These are phyloP conservation scores for Curvularia sp. DNA, from an alignment of 2,329 filamentous ascomycete species.

Conservation along the genomic window DNA sequence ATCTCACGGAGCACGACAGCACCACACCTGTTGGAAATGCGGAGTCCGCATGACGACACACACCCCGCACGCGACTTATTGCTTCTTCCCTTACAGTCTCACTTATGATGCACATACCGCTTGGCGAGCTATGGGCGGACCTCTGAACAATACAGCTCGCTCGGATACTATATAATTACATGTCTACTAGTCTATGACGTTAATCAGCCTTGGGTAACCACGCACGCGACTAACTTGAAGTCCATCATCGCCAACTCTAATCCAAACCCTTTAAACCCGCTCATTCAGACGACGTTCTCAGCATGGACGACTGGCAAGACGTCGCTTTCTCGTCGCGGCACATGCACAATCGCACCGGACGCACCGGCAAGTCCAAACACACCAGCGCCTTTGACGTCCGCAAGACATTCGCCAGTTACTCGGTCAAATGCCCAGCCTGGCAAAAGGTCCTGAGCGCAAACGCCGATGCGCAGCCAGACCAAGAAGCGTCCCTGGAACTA, in stretches of 20 bases:
- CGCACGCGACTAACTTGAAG: not conserved
- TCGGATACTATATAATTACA: not conserved
- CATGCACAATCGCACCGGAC: conserved; percentile 33
- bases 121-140: not conserved
- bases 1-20: not conserved
- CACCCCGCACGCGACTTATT: not conserved
- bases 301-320: conserved; percentile 34
- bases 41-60: conserved; percentile 10
- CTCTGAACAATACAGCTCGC: not conserved
- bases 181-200: conserved; percentile 12
- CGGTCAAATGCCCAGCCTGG: conserved; percentile 33
- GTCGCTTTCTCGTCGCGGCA: conserved; percentile 33
- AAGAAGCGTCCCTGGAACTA: conserved; percentile 26
- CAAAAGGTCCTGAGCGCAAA: conserved; percentile 13
- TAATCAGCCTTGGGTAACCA: conserved; percentile 1
- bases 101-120: not conserved
- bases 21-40: not conserved
- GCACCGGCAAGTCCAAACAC: conserved; percentile 22
- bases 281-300: not conserved
- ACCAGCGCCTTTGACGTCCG: conserved; percentile 29
- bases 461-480: conserved; percentile 4
- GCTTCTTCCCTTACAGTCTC: not conserved
- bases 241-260: not conserved
- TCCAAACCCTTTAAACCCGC: not conserved
- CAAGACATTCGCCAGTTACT: conserved; percentile 36